Percentiles rank a stretch among this genome's conserved stretches.
Conservation (phyloP, 2,329 filamentous ascomycete genomes). For the Ascochyta lentis region DNA sequence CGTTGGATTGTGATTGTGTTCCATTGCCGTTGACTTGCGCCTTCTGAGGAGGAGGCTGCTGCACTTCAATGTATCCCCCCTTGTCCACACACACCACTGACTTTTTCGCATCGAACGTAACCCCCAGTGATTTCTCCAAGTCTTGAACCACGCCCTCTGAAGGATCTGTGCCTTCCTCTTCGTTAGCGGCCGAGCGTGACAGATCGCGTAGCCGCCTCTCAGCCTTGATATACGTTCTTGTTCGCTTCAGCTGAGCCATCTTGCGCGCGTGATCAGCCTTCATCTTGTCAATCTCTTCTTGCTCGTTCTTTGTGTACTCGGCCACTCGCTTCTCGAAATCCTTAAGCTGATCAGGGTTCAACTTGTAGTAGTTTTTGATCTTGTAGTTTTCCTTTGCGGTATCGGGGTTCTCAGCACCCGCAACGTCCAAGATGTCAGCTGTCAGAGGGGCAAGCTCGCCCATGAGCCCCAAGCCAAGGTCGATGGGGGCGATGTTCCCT, state of each 20-base stretch:
- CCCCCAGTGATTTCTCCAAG: conserved; percentile 74
- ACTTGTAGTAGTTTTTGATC: conserved; percentile 65
- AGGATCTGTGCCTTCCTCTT: conserved; percentile 50
- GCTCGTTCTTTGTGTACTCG: conserved; percentile 73
- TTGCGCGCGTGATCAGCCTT: conserved; percentile 78
- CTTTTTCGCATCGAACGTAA: conserved; percentile 68
- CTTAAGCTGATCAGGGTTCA: conserved; percentile 78
- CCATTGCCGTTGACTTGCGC: conserved; percentile 42
- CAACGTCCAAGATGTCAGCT: conserved; percentile 78
- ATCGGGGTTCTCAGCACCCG: conserved; percentile 41
- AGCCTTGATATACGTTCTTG: conserved; percentile 72
- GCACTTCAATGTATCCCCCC: conserved; percentile 73
- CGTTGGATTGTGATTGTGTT: conserved; percentile 35
- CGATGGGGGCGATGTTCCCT: conserved; percentile 82
- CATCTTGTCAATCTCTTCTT: conserved; percentile 84
- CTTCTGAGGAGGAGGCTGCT: conserved; percentile 38
- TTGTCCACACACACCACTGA: conserved; percentile 76
- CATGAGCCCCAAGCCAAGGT: conserved; percentile 79
- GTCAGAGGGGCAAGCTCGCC: conserved; percentile 84
- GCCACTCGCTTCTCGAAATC: conserved; percentile 82
- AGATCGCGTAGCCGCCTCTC: conserved; percentile 77
- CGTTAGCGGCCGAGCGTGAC: conserved; percentile 52
- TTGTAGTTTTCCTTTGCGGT: conserved; percentile 34
- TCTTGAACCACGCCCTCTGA: conserved; percentile 77
- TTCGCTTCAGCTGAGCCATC: conserved; percentile 75